phyloP scores from a whole-genome alignment of 768 basidiomycete genomes.

The Podaxis sp. region DNA sequence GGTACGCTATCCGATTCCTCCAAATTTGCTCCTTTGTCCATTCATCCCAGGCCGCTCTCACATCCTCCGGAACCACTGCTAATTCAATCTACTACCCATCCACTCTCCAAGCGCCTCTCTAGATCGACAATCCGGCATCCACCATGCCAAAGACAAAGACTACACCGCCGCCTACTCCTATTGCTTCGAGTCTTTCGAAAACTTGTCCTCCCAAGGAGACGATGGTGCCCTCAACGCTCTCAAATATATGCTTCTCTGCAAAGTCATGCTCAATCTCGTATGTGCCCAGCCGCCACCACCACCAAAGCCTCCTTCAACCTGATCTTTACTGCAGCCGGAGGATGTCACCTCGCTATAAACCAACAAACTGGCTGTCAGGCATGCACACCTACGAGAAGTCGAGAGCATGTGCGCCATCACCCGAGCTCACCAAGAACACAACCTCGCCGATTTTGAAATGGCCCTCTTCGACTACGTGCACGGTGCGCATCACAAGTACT shows the following conservation, averaged over 20 bases:
- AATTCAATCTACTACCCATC: constrained; percentile 88
- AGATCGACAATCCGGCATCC: constrained; percentile 59
- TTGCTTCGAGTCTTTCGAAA: constrained; percentile 97
- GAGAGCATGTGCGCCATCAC: constrained; percentile 96
- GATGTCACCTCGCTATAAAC: constrained; percentile 85
- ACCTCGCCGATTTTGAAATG: constrained; percentile 85
- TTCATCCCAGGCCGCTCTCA: constrained; percentile 65
- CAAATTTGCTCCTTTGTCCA: constrained; percentile 16
- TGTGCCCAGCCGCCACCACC: constrained; percentile 20
- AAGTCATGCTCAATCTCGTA: constrained; percentile 95
- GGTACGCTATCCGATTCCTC: constrained; percentile 32
- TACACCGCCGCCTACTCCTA: constrained; percentile 97
- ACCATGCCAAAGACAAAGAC: constrained; percentile 97
- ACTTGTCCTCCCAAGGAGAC: constrained; percentile 75
- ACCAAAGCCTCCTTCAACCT: background rate
- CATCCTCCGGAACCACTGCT: constrained; percentile 88
- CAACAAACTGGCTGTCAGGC: constrained; percentile 84
- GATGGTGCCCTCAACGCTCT: constrained; percentile 75
- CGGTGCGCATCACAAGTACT: constrained; percentile 35
- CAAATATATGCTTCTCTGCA: constrained; percentile 98
- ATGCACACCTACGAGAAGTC: constrained; percentile 82
- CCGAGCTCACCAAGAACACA: constrained; percentile 87
- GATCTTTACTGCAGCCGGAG: constrained; percentile 51
- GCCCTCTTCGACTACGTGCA: constrained; percentile 83
- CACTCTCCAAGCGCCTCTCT: constrained; percentile 39